Evolutionary conservation across 345 rosid genomes (phyloP), one percentile per base, ranked within the genome.

Genomic region (Nephelium lappaceum): DNA sequence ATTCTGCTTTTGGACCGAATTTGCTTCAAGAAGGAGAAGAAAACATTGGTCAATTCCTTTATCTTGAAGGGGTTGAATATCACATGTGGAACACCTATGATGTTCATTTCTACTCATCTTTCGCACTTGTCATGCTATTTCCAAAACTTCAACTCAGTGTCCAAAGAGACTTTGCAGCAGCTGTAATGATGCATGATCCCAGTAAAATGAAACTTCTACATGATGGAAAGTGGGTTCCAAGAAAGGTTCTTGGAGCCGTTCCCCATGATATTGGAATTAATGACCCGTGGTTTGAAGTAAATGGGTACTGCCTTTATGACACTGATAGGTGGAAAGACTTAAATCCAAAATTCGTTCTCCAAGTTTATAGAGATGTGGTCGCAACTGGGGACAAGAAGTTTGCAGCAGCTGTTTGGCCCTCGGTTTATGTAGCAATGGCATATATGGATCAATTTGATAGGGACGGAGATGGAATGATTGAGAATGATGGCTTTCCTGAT

Each of bases 51-150:
- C 98, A 93, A 69, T 95, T 95, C 82, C 96, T 95, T 67, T 93
- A 95, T 75, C 88, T 93, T 11, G 98, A 95, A 88, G 99, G 99
- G 55, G 41, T 88, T 11, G 99, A 95, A 69, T 95, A 92, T 79
- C 93, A 72, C 53, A 93, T 95, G 98, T 95, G 98, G 98, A 93
- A 93, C 85, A 93, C 99, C 39, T 95, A 93, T 38, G 99, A 93
- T 67, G 97, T 95, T 77, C 99, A 95, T 81, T 95, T 95, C 83
- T 95, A 93, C 64, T 85, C 99, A 4, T 95, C 99, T 41, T 95
- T 92, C 79, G 92, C 98, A 6, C 83, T 95, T 3, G 83, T 95
- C 77, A 90, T 88, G 97, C 86, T 95, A 58, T 95, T 93, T 81
- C 98, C 99, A 16, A 95, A 93, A 67, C 87, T 93, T 53, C 90